Evolutionary conservation across 2,329 filamentous ascomycete genomes (phyloP).

Genomic region (Incumbomyces lentus): DNA sequence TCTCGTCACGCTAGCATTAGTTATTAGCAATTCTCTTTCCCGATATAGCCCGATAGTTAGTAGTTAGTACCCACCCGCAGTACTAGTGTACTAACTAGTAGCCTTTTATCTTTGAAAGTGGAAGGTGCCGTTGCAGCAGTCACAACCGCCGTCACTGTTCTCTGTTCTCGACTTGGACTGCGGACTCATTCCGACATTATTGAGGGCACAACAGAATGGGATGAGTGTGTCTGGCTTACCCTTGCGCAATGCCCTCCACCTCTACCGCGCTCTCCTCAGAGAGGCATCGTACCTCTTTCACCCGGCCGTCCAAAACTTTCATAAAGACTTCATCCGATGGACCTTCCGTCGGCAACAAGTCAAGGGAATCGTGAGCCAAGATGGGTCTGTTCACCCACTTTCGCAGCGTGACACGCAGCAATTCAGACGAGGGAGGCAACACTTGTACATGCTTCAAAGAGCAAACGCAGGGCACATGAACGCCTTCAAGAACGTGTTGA

Average conservation of each 20-base stretch:
- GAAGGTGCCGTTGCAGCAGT: too few species aligned
- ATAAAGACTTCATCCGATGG: constrained; percentile 37
- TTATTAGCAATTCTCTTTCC: too few species aligned
- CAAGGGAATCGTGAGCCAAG: neutral
- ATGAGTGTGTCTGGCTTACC: neutral
- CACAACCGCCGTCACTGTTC: too few species aligned
- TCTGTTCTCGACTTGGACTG: too few species aligned
- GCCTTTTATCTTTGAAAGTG: too few species aligned
- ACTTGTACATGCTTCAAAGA: constrained; percentile 35
- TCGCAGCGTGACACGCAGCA: constrained; percentile 1
- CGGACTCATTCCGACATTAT: too few species aligned
- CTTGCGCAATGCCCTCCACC: constrained; percentile 28
- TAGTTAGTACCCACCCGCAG: neutral
- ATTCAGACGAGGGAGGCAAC: constrained; percentile 24
- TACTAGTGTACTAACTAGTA: too few species aligned
- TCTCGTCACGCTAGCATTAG: neutral
- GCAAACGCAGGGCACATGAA: constrained; percentile 47
- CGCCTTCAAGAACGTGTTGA: constrained; percentile 43
- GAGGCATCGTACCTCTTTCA: constrained; percentile 53
- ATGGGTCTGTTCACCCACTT: neutral
- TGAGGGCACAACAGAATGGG: neutral
- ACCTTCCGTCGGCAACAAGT: constrained; percentile 38
- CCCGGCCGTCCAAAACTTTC: constrained; percentile 40
- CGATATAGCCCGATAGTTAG: too few species aligned
- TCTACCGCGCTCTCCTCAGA: constrained; percentile 48